Conservation (phyloP, 179 eudicot species). For the Silene noctiflora region DNA sequence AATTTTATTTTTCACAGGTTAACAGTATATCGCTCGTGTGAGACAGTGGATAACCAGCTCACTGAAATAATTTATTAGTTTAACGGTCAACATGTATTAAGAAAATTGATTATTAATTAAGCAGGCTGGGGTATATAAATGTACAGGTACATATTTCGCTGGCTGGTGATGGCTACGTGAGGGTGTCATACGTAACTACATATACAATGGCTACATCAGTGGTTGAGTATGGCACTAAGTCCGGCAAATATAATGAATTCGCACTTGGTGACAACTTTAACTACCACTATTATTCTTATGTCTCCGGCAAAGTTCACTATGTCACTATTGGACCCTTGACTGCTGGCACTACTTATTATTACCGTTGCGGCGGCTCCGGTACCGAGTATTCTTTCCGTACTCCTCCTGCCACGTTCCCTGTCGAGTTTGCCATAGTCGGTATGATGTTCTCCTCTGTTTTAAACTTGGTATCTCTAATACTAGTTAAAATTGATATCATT, state of each 20-base stretch:
- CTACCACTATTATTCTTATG: constrained; percentile 58
- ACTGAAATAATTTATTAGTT: no score
- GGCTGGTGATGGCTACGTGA: constrained; percentile 59
- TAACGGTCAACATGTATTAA: not conserved
- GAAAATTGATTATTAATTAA: not conserved
- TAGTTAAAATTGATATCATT: no score
- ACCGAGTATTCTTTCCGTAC: constrained; percentile 71
- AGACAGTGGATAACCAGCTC: no score
- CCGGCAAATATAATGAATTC: constrained; percentile 44
- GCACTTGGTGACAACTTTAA: constrained; percentile 51
- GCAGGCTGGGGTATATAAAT: not conserved
- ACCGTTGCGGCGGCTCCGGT: constrained; percentile 62
- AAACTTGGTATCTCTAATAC: not conserved
- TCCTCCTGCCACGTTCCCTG: constrained; percentile 63
- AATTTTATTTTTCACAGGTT: no score
- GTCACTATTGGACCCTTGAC: constrained; percentile 66
- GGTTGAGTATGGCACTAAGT: constrained; percentile 63
- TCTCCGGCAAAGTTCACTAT: constrained; percentile 67
- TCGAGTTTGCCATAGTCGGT: constrained; percentile 73
- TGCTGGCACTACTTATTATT: constrained; percentile 61
- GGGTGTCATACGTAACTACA: constrained; percentile 56
- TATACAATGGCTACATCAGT: constrained; percentile 34
- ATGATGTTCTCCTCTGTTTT: not conserved
- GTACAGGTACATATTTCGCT: constrained; percentile 76
- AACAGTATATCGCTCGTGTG: no score